phyloP scores from a whole-genome alignment of 2,329 filamentous ascomycete species.

The Aspergillus luchuensis region DNA sequence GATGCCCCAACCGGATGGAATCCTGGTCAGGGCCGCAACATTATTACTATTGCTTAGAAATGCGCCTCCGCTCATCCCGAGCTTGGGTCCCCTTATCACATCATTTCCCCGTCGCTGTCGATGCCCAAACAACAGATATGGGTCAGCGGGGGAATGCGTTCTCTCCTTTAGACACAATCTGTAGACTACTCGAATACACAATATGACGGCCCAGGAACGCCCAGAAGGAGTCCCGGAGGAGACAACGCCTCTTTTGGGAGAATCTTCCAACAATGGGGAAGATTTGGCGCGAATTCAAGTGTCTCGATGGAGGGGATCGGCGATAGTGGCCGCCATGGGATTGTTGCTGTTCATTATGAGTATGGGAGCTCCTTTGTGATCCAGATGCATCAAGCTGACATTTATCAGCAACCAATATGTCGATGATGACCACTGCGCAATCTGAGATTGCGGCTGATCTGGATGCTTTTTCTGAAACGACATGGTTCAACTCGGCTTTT shows the following conservation, averaged over 20 bases:
- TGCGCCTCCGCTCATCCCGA: constrained; percentile 2
- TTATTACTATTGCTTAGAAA: constrained; percentile 12
- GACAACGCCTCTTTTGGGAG: not conserved
- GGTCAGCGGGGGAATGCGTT: not conserved
- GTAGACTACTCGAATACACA: not conserved
- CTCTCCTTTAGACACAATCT: not conserved
- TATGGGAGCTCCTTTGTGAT: not conserved
- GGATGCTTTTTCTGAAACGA: constrained; percentile 69
- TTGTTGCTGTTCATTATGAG: constrained; percentile 7
- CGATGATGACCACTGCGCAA: constrained; percentile 78
- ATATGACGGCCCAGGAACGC: not conserved
- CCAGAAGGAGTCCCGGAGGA: not conserved
- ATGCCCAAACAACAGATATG: not conserved
- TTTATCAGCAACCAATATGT: constrained; percentile 66
- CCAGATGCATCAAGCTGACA: not conserved
- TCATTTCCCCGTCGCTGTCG: not conserved
- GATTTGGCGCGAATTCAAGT: constrained; percentile 2
- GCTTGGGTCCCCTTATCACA: constrained; percentile 5
- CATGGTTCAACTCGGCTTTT: constrained; percentile 81
- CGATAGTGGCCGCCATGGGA: constrained; percentile 2
- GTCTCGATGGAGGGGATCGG: not conserved
- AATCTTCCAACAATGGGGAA: not conserved
- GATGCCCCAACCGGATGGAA: not conserved
- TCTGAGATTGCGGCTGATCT: constrained; percentile 74
- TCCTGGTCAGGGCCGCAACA: not conserved